Evolutionary conservation across 805 yeast genomes (phyloP), one percentile per base, ranked within the genome.

Genomic region (Schwanniomyces yamadae): DNA sequence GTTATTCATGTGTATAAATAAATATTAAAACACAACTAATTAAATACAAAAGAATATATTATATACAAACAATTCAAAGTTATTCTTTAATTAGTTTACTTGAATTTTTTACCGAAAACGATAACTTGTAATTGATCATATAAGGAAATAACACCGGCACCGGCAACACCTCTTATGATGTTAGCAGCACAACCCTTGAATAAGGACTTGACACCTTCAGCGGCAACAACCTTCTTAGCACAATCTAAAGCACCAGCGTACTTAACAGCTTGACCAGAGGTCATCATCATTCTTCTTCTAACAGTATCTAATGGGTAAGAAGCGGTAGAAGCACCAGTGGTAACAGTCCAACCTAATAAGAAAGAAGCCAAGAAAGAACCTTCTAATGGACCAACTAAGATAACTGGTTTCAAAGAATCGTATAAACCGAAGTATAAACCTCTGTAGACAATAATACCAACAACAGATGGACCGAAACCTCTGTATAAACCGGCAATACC

Each of bases 261-360:
- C 78, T 90, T 89, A 61, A 89, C 95, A 63, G 95, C 95, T 78
- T 88, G 95, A 74, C 97, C 97, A 57, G 97, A 90, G 59, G 97
- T 89, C 97, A 89, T 89, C 97, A 89, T 89, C 97, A 89, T 89
- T 85, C 97, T 88, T 86, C 97, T 88, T 84, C 97, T 90, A 67
- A 89, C 89, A 66, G 97, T 89, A 77, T 89, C 97, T 74, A 90
- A 85, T 81, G 97, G 97, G 84, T 89, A 89, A 68, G 96, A 88
- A 69, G 95, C 95, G 54, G 96, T 88, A 59, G 96, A 90, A 63
- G 97, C 96, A 83, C 89, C 95, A 54, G 96, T 89, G 73, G 97
- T 89, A 63, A 89, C 96, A 71, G 80, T 78, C 97, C 97, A 89
- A 75, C 97, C 97, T 69, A 89, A 80, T 63, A 82, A 70, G 95